These are phyloP conservation scores for Avena sativa DNA, from an alignment of 176 grass and related monocot genomes.

Conservation along the genomic window DNA sequence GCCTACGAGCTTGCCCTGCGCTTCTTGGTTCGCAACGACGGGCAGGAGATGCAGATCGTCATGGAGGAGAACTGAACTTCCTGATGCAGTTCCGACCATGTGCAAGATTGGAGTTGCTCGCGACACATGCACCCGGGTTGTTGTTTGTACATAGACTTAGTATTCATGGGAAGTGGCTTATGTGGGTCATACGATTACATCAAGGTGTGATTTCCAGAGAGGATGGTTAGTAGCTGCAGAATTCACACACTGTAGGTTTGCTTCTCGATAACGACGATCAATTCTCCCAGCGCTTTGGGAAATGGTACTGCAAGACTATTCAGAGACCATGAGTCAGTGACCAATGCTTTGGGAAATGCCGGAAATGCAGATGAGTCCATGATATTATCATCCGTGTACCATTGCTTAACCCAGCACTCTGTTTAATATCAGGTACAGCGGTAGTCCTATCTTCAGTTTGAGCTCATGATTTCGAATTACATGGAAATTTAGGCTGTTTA, in stretches of 20 bases:
- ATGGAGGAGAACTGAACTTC: conserved; percentile 76
- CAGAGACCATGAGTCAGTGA: background rate
- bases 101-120: conserved; percentile 5
- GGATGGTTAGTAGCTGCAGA: background rate
- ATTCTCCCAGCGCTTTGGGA: background rate
- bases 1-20: conserved; percentile 86
- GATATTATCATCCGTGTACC: too few relatives aligned
- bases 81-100: background rate
- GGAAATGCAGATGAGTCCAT: too few relatives aligned
- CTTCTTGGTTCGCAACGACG: conserved; percentile 58
- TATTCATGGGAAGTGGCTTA: conserved; percentile 4
- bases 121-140: background rate
- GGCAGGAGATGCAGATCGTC: conserved; percentile 41
- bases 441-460: too few relatives aligned
- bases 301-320: background rate
- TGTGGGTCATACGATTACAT: background rate
- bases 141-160: conserved; percentile 34
- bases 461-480: too few relatives aligned
- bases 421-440: too few relatives aligned
- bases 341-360: too few relatives aligned
- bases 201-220: conserved; percentile 8
- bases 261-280: conserved; percentile 37
- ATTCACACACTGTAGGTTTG: background rate
- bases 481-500: too few relatives aligned
- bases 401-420: too few relatives aligned